Percentiles rank a stretch among this genome's conserved stretches.
phyloP scores from a whole-genome alignment of 139 green algal genomes.

The Tetradesmus lagerheimii region DNA sequence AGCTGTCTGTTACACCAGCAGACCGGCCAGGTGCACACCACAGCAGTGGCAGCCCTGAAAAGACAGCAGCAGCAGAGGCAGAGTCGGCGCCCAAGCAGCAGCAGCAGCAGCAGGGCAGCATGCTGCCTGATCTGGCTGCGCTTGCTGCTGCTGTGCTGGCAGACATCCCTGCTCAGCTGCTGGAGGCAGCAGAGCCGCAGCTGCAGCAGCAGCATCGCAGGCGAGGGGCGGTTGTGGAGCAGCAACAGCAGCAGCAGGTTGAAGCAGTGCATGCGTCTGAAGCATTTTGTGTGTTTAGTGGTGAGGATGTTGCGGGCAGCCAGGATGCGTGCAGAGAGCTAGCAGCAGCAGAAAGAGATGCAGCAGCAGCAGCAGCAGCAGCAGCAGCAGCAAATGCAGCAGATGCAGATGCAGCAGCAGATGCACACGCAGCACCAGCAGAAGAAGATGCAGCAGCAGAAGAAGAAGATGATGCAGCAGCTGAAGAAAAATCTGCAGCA shows the following conservation, averaged over 20 bases:
- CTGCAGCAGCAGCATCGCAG: background rate
- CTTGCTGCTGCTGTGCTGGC: constrained; percentile 1
- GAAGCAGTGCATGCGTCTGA: too few species aligned
- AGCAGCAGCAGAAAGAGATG: too few species aligned
- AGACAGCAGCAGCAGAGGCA: too few species aligned
- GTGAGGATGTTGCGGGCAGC: background rate
- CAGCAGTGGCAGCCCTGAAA: too few species aligned
- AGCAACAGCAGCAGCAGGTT: background rate
- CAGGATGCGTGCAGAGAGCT: background rate
- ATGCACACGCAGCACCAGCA: background rate
- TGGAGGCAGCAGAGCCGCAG: background rate
- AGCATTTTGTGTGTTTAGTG: background rate
- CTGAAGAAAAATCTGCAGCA: background rate
- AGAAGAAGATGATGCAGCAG: too few species aligned
- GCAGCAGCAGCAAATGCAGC: background rate
- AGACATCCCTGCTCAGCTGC: background rate
- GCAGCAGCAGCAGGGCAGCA: background rate
- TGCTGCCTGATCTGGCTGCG: background rate
- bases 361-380: background rate
- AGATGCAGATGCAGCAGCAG: too few species aligned
- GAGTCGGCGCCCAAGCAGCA: too few species aligned
- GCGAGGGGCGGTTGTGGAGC: background rate
- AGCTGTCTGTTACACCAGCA: too few species aligned
- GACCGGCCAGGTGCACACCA: too few species aligned
- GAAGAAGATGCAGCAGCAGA: too few species aligned